Percentiles rank a stretch among this genome's conserved stretches.
Evolutionary conservation across 805 yeast genomes (phyloP).

Genomic region (Kuraishia hungarica): DNA sequence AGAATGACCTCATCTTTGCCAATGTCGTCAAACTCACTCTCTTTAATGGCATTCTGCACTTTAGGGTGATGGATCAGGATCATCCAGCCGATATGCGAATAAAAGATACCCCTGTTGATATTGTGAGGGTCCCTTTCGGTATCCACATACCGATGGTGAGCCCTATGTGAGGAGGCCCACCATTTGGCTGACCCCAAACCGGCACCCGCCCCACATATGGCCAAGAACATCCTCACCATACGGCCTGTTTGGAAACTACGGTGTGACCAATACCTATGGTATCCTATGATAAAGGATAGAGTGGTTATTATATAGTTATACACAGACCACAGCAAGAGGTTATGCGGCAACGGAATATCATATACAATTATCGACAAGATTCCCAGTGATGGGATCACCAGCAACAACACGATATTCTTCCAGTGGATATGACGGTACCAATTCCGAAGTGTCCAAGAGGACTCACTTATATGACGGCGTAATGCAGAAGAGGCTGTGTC

Average conservation of each 20-base stretch:
- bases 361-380: slow-evolving; percentile 25
- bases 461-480: slow-evolving; percentile 51
- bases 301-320: slow-evolving; percentile 53
- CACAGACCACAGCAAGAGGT: slow-evolving; percentile 47
- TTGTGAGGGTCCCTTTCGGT: slow-evolving; percentile 86
- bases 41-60: slow-evolving; percentile 29
- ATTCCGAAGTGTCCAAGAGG: slow-evolving; percentile 67
- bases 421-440: slow-evolving; percentile 72
- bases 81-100: slow-evolving; percentile 88
- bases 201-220: slow-evolving; percentile 60
- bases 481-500: slow-evolving; percentile 11
- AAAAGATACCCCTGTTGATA: slow-evolving; percentile 70
- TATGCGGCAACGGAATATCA: slow-evolving; percentile 32
- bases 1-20: slow-evolving; percentile 45
- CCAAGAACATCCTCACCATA: slow-evolving; percentile 38
- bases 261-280: slow-evolving; percentile 73
- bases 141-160: slow-evolving; percentile 86
- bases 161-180: slow-evolving; percentile 82
- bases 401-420: slow-evolving; percentile 53
- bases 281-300: slow-evolving; percentile 73
- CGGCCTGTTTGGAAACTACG: slow-evolving; percentile 38
- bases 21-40: slow-evolving; percentile 51
- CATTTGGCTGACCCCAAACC: slow-evolving; percentile 70
- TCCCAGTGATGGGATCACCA: slow-evolving; percentile 47
- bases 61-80: slow-evolving; percentile 57